Conservation (phyloP, 1,284 basidiomycete genomes). For the Thecaphora thlaspeos region DNA sequence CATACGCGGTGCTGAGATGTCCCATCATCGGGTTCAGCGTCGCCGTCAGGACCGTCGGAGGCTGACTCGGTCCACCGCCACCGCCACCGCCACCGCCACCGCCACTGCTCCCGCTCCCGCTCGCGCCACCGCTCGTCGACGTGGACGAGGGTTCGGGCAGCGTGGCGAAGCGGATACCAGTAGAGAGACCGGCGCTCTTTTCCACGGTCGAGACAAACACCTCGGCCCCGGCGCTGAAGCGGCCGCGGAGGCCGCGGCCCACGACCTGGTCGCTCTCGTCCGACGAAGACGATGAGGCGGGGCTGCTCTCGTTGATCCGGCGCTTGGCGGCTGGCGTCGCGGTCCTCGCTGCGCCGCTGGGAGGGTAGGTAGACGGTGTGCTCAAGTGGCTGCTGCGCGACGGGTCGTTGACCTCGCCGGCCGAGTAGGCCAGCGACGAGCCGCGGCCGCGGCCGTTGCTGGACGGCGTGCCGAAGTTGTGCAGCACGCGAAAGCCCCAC, state of each 20-base stretch:
- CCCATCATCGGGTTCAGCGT: slow-evolving; percentile 96
- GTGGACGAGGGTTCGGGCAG: slow-evolving; percentile 67
- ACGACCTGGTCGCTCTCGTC: slow-evolving; percentile 62
- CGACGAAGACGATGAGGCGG: slow-evolving; percentile 66
- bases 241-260: slow-evolving; percentile 76
- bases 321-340: too few relatives aligned
- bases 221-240: slow-evolving; percentile 88
- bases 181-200: slow-evolving; percentile 88
- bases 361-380: too few relatives aligned
- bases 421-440: not conserved
- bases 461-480: slow-evolving; percentile 69
- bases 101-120: too few relatives aligned
- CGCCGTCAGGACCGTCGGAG: slow-evolving; percentile 89
- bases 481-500: slow-evolving; percentile 84
- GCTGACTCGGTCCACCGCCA: slow-evolving; percentile 58
- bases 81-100: too few relatives aligned
- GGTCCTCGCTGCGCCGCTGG: too few relatives aligned
- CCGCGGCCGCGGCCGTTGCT: not conserved
- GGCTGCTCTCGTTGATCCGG: slow-evolving; percentile 2
- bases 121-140: not conserved
- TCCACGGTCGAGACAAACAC: slow-evolving; percentile 90
- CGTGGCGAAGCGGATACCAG: slow-evolving; percentile 87
- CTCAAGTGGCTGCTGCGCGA: too few relatives aligned
- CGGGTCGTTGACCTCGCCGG: not conserved
- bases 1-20: slow-evolving; percentile 86